Base-by-base conservation (phyloP, 257 asterid genomes). In the Petunia secreta region DNA sequence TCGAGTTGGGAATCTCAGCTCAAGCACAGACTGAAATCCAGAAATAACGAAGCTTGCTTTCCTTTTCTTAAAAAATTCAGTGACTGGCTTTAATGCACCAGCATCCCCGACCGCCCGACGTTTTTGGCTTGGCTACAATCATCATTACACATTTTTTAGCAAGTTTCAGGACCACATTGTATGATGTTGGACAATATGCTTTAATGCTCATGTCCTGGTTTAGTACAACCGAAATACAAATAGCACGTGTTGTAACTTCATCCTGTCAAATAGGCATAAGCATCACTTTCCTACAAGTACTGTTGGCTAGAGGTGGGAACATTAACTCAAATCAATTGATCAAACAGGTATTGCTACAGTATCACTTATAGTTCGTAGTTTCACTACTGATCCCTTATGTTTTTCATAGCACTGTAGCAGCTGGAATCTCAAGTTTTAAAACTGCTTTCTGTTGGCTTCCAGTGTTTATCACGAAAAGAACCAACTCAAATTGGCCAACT, bases 401-500 rank as follows among this genome's bases (percentile, higher is more conserved):
- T 57, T 57, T 36, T n/a, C 63, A 34, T 15, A 57, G 63, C 3
- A 8, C 0, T 14, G 6, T 57, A 36, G 3, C 36, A 57, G 36
- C 36, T 1, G n/a, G 6, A 15, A 36, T 57, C 36, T 57, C 36
- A 36, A 57, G n/a, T n/a, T 57, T 57, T 34, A n/a, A 57, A 2
- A 57, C n/a, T 4, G 63, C 63, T 57, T n/a, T 15, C 63, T 36
- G 9, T 57, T 57, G 63, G 63, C 16, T 8, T 15, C 36, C 63
- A 34, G n/a, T 40, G 74, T 8, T 6, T 65, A 66, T 34, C 40
- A 40, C 11, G 40, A 40, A 66, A 34, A 40, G 36, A 8, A 66
- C 15, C 63, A 65, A 66, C 53, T 66, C 74, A 66, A 14, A 40
- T 14, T 66, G 53, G 13, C 74, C 74, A 13, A 66, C 74, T 40